A percentile compares a stretch with the other conserved stretches of the same genome.
phyloP scores from a whole-genome alignment of 2,329 filamentous ascomycete genomes.

The Penicillium rolfsii region DNA sequence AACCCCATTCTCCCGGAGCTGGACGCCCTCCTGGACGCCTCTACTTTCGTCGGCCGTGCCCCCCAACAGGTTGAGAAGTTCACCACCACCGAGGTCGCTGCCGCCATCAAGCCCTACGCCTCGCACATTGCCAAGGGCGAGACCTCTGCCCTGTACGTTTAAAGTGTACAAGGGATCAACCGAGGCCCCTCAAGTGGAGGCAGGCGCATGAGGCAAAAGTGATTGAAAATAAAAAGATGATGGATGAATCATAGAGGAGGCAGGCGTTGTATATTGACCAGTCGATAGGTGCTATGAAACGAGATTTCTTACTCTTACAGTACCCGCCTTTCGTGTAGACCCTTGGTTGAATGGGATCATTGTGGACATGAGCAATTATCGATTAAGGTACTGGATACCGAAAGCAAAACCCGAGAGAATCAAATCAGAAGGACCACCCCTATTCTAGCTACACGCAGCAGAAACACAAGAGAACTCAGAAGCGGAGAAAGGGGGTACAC shows the following conservation, averaged over 20 bases:
- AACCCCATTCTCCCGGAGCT: slow-evolving; percentile 68
- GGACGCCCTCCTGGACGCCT: slow-evolving; percentile 67
- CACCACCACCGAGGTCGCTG: slow-evolving; percentile 53
- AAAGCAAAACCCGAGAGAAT: neutral
- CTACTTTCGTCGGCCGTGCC: slow-evolving; percentile 61
- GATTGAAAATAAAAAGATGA: neutral
- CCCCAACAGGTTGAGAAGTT: slow-evolving; percentile 60
- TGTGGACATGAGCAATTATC: slow-evolving; percentile 8
- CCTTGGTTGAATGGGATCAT: neutral
- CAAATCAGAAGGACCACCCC: slow-evolving; percentile 7
- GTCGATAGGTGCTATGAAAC: slow-evolving; percentile 25
- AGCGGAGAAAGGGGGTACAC: neutral
- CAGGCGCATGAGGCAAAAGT: neutral
- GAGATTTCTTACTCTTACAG: slow-evolving; percentile 7
- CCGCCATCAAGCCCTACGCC: slow-evolving; percentile 54
- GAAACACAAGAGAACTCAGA: neutral
- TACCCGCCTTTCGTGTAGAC: neutral
- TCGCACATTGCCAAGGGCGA: slow-evolving; percentile 40
- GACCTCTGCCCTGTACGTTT: slow-evolving; percentile 48
- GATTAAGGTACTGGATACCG: slow-evolving; percentile 5
- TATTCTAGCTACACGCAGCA: slow-evolving; percentile 1
- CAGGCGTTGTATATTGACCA: slow-evolving; percentile 21
- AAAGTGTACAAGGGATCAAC: slow-evolving; percentile 7
- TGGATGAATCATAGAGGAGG: slow-evolving; percentile 15
- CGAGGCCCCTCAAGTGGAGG: neutral